phyloP scores from a whole-genome alignment of 164 flowering plant species.

The Berberis vulgaris region DNA sequence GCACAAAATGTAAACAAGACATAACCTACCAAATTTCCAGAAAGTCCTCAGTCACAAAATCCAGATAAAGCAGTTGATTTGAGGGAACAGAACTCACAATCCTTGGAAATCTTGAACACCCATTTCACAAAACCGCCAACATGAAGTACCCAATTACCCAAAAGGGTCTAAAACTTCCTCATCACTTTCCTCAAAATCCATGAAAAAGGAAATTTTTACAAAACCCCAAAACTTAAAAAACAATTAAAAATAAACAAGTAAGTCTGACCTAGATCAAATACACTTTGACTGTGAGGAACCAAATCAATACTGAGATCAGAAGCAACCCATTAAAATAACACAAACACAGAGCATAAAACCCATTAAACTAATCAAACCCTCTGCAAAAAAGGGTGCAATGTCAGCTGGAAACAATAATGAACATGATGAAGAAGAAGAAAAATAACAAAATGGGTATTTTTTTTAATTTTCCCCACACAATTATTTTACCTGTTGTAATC shows the following conservation, averaged over 20 bases:
- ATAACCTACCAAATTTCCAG: slow-evolving; percentile 10
- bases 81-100: background rate
- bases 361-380: background rate
- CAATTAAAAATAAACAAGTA: background rate
- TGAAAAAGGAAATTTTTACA: background rate
- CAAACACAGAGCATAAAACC: background rate
- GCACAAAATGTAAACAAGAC: slow-evolving; percentile 17
- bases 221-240: background rate
- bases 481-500: background rate
- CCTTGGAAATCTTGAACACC: slow-evolving; percentile 7
- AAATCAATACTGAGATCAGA: slow-evolving; percentile 7
- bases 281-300: slow-evolving; percentile 10
- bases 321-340: slow-evolving; percentile 2
- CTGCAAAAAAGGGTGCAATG: slow-evolving; percentile 7
- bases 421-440: background rate
- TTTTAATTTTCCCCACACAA: background rate
- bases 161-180: slow-evolving; percentile 3
- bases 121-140: slow-evolving; percentile 10
- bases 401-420: slow-evolving; percentile 14
- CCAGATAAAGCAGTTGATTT: slow-evolving; percentile 17
- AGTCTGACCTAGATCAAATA: slow-evolving; percentile 4
- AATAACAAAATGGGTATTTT: slow-evolving; percentile 2
- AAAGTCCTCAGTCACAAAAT: slow-evolving; percentile 9
- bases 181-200: slow-evolving; percentile 3
- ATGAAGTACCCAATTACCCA: slow-evolving; percentile 8